These are phyloP conservation scores for Rubroshorea leprosula DNA, from an alignment of 345 rosid genomes.

Conservation along the genomic window DNA sequence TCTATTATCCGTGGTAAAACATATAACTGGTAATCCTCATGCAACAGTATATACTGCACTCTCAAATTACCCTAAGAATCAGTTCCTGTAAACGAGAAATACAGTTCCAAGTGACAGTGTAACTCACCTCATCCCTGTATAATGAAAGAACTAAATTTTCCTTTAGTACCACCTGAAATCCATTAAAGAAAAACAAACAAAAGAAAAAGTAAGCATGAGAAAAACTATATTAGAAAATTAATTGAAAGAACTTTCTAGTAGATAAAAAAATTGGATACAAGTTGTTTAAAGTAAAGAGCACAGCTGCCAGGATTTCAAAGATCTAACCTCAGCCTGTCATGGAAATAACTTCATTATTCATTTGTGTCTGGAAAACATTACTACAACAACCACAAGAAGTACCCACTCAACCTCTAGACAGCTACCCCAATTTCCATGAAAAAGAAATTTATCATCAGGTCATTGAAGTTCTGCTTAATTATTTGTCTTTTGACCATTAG, in stretches of 20 bases:
- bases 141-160: slow-evolving; percentile 81
- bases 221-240: too few species aligned
- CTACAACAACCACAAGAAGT: too few species aligned
- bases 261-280: too few species aligned
- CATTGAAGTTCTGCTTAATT: neutral
- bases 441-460: too few species aligned
- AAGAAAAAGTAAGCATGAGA: neutral
- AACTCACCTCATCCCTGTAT: slow-evolving; percentile 92
- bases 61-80: slow-evolving; percentile 24
- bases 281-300: neutral
- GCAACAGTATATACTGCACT: slow-evolving; percentile 79
- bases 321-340: slow-evolving; percentile 2
- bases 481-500: neutral
- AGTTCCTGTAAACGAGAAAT: slow-evolving; percentile 22
- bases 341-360: neutral
- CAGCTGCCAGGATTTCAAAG: neutral
- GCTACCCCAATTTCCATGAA: too few species aligned
- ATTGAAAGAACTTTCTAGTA: too few species aligned
- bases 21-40: slow-evolving; percentile 91
- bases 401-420: too few species aligned
- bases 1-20: slow-evolving; percentile 95
- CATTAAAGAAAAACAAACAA: slow-evolving; percentile 14
- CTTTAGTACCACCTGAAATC: slow-evolving; percentile 80
- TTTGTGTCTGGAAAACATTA: neutral
- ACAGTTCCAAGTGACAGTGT: slow-evolving; percentile 7